Evolutionary conservation across 176 grass and related monocot genomes (phyloP).

Genomic region (Zoysia pacifica): DNA sequence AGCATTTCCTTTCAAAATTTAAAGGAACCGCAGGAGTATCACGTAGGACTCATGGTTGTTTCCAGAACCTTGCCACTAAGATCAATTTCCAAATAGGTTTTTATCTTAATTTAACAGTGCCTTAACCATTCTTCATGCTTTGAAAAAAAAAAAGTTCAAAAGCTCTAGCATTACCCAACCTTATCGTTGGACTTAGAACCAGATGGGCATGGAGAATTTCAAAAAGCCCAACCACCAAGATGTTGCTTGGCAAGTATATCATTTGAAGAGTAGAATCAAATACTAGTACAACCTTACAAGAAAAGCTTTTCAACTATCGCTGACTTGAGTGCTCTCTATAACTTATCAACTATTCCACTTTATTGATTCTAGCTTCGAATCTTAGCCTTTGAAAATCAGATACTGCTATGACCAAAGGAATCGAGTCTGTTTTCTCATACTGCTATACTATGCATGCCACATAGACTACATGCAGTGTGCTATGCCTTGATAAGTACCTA

Average conservation of each 20-base stretch:
- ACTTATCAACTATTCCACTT: constrained; percentile 27
- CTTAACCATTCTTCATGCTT: background rate
- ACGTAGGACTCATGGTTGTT: background rate
- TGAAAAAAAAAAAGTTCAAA: background rate
- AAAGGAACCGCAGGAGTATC: constrained; percentile 2
- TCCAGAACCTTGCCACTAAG: background rate
- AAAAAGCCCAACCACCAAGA: background rate
- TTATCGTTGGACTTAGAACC: background rate
- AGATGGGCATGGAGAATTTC: background rate
- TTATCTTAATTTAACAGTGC: background rate
- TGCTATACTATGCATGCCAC: background rate
- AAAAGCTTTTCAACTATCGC: constrained; percentile 16
- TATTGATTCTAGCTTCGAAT: constrained; percentile 22
- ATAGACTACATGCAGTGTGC: background rate
- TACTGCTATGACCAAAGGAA: constrained; percentile 12
- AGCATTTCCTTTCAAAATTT: background rate
- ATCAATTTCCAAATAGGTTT: background rate
- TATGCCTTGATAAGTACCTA: background rate
- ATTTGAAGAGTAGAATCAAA: constrained; percentile 36
- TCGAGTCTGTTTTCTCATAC: constrained; percentile 9
- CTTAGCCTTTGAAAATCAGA: background rate
- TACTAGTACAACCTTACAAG: constrained; percentile 25
- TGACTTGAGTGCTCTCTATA: constrained; percentile 40
- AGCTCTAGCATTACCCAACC: background rate
- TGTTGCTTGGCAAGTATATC: background rate